Conservation (phyloP, 208 protist species). For the Acanthamoeba divionensis region DNA sequence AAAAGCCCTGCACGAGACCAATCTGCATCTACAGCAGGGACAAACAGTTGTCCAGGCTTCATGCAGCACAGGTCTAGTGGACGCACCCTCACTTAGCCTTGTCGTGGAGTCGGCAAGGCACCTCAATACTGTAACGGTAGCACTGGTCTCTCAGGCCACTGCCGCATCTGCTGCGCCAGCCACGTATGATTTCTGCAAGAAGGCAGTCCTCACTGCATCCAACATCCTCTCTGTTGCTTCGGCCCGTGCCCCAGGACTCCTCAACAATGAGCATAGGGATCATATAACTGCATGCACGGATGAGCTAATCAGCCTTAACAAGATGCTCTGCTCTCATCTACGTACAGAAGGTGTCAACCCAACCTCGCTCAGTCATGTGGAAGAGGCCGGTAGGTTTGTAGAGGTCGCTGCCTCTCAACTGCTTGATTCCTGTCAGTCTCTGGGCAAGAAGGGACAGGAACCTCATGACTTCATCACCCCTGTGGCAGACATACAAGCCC, state of each 20-base stretch:
- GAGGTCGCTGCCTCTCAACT: neutral
- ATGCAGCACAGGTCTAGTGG: too few species aligned
- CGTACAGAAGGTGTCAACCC: too few species aligned
- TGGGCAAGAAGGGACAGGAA: slow-evolving; percentile 6
- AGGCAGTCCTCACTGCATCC: neutral
- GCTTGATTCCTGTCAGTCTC: neutral
- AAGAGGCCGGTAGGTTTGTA: too few species aligned
- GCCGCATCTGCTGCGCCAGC: neutral
- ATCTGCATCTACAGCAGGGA: neutral
- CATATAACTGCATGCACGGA: too few species aligned
- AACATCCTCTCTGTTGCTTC: neutral
- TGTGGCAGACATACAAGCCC: neutral
- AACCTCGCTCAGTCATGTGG: too few species aligned
- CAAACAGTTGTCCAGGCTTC: slow-evolving; percentile 7
- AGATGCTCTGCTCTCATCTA: too few species aligned
- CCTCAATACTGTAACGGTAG: neutral
- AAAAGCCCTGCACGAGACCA: neutral
- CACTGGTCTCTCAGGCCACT: neutral
- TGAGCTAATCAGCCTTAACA: too few species aligned
- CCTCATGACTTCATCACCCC: slow-evolving; percentile 29
- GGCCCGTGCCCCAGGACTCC: too few species aligned
- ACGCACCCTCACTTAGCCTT: neutral
- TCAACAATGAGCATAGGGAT: too few species aligned
- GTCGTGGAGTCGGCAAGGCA: slow-evolving; percentile 39
- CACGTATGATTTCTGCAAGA: neutral